Conservation (phyloP, 2,329 filamentous ascomycete species). For the Diaporthe sp. region DNA sequence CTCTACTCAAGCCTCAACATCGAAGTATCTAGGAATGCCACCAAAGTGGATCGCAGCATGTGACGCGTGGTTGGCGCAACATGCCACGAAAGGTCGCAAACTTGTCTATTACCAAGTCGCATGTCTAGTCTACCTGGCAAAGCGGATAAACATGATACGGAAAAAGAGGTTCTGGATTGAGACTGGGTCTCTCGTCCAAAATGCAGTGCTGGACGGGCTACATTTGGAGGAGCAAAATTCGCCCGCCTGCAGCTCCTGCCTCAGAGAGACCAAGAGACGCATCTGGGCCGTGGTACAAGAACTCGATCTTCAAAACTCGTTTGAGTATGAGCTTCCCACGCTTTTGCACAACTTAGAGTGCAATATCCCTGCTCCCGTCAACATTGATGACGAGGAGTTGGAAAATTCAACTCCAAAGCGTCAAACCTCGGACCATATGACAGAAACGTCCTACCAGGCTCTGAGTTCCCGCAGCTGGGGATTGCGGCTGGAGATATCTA, state of each 20-base stretch:
- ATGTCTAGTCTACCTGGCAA: slow-evolving; percentile 48
- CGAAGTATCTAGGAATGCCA: too few species aligned
- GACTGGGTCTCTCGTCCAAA: slow-evolving; percentile 46
- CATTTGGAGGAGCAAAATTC: slow-evolving; percentile 42
- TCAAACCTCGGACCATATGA: too few species aligned
- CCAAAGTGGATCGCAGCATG: slow-evolving; percentile 45
- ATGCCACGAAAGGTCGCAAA: slow-evolving; percentile 44
- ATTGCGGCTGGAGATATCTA: too few species aligned
- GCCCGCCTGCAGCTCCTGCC: slow-evolving; percentile 40
- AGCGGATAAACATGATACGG: slow-evolving; percentile 45
- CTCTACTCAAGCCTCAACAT: too few species aligned
- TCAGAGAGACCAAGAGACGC: slow-evolving; percentile 46
- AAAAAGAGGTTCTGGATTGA: slow-evolving; percentile 49
- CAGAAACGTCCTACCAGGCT: too few species aligned
- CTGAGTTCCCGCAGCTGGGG: too few species aligned
- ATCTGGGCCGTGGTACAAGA: slow-evolving; percentile 47
- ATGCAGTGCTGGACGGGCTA: slow-evolving; percentile 45
- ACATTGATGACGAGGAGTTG: too few species aligned
- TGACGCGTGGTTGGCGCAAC: slow-evolving; percentile 45
- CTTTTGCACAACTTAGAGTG: too few species aligned
- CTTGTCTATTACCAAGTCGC: slow-evolving; percentile 46
- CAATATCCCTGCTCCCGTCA: too few species aligned
- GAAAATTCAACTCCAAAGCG: too few species aligned
- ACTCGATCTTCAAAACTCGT: slow-evolving; percentile 46
- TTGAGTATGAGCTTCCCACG: slow-evolving; percentile 43